Evolutionary conservation across 345 rosid species (phyloP), one percentile per base, ranked within the genome.

Genomic region (Boechera divaricarpa): DNA sequence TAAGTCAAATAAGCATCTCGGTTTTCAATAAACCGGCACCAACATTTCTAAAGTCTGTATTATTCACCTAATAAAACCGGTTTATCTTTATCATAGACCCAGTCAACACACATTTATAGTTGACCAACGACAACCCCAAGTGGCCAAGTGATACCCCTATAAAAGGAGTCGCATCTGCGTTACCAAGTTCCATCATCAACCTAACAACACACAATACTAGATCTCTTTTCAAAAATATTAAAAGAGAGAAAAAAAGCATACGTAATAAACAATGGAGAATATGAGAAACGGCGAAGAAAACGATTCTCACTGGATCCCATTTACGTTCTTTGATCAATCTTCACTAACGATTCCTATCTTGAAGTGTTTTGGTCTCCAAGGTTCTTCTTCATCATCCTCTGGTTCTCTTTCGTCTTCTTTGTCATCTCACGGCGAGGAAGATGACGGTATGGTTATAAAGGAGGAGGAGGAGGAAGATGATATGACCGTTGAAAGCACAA

Each of bases 181-280:
- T 76, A 76, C 57, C 0, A 55, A 77, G 72, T 64, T 77, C 54
- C 77, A 77, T 65, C 77, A 71, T 41, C 77, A 77, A 77, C 77
- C 60, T 63, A 54, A 54, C 67, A 16, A 59, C 33, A 62, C 42
- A 76, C 53, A 24, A 29, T 1, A 39, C 47, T 47, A 18, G 4
- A 13, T 53, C 61, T 67, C 79, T 58, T 45, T 45, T 15, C 0
- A 21, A 52, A 41, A 48, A 48, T 0, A 35, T 42, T 2, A 5
- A 75, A 42, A 62, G 2, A 69, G 1, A 56, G n/a, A n/a, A n/a
- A 16, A 21, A 18, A 18, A 18, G 21, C 0, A 8, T 2, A 68
- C 63, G 26, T 15, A 32, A 13, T 7, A 66, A 70, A 48, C 51
- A 21, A 77, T 71, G 81, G 72, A 57, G 31, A 64, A 18, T 48